Percentiles rank a stretch among this genome's conserved stretches.
phyloP scores from a whole-genome alignment of 108 stramenopile genomes.

The Asterionellopsis glacialis region DNA sequence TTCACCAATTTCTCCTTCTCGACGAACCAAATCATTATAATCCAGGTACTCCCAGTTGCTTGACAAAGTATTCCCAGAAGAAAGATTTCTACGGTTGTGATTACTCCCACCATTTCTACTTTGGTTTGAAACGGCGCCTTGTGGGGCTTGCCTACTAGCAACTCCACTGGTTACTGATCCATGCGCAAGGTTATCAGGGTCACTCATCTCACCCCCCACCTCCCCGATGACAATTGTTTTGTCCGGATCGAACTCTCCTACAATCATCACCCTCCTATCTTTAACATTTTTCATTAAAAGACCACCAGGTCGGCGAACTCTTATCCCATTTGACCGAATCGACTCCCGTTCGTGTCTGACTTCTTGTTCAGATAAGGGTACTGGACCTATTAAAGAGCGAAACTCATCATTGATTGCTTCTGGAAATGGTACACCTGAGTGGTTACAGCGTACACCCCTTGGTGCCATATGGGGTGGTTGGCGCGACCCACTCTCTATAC shows the following conservation, averaged over 20 bases:
- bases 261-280: not conserved
- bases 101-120: not conserved
- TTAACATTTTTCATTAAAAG: constrained; percentile 16
- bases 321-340: constrained; percentile 18
- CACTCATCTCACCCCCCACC: not conserved
- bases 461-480: constrained; percentile 83
- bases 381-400: constrained; percentile 43
- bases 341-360: constrained; percentile 33
- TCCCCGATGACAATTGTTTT: not conserved
- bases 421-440: constrained; percentile 50
- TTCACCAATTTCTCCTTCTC: constrained; percentile 16
- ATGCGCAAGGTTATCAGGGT: not conserved
- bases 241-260: constrained; percentile 4
- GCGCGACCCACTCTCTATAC: constrained; percentile 75
- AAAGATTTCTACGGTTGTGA: not conserved
- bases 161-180: no score
- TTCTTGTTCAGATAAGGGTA: constrained; percentile 31
- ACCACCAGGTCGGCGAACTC: constrained; percentile 23
- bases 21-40: constrained; percentile 41
- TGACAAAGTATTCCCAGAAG: constrained; percentile 20
- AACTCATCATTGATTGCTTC: constrained; percentile 42
- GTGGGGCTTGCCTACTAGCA: no score
- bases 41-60: constrained; percentile 56
- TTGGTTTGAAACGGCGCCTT: no score
- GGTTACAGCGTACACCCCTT: constrained; percentile 53